A percentile compares a stretch with the other conserved stretches of the same genome.
Conservation (phyloP, 441 rosid genomes). For the Eutrema salsugineum region DNA sequence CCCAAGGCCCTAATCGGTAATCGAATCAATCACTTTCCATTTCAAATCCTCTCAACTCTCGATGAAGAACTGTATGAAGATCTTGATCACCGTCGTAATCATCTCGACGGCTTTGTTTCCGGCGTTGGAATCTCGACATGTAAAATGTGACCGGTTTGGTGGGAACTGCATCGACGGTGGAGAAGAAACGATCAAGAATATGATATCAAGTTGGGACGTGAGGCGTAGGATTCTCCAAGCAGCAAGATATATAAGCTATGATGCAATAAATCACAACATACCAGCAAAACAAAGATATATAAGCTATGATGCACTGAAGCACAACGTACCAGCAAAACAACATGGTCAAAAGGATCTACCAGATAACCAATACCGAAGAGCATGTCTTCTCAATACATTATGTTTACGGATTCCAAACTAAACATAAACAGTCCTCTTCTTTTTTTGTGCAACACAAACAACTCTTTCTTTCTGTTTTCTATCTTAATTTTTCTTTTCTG, state of each 20-base stretch:
- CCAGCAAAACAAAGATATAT: neutral
- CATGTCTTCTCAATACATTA: neutral
- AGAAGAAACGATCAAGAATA: neutral
- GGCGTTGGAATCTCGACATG: neutral
- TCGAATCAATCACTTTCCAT: neutral
- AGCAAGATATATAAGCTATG: too few relatives aligned
- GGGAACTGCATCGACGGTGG: neutral
- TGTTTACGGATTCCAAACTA: neutral
- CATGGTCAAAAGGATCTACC: neutral
- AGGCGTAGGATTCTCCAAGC: slow-evolving; percentile 18
- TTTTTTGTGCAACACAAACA: too few relatives aligned
- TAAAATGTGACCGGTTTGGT: neutral
- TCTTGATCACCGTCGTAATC: neutral
- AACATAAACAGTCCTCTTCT: neutral
- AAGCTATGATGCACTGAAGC: neutral
- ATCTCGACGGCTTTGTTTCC: neutral
- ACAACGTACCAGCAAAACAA: neutral
- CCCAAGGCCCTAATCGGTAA: neutral
- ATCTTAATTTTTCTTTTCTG: too few relatives aligned
- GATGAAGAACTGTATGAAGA: neutral
- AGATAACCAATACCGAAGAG: neutral
- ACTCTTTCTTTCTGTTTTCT: too few relatives aligned
- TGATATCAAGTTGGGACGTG: neutral
- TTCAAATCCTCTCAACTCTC: neutral
- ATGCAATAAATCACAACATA: too few relatives aligned